Evolutionary conservation across 116 monocot species (phyloP).

Genomic region (Trichopus zeylanicus): DNA sequence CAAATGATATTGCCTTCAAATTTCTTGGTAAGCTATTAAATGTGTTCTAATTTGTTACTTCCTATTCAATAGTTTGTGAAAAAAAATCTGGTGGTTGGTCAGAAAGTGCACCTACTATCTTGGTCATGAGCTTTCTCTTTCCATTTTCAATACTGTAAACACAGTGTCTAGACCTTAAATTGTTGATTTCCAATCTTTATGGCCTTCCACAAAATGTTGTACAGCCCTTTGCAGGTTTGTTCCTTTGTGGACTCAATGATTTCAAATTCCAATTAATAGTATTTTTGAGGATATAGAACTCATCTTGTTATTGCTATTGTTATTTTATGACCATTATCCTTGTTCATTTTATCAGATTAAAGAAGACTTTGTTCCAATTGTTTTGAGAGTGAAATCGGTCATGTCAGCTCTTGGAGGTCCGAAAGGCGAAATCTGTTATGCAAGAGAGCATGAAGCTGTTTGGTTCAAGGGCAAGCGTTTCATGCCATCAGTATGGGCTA

Average conservation of each 20-base stretch:
- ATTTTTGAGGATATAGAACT: no score
- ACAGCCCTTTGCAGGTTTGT: not conserved
- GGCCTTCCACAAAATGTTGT: no score
- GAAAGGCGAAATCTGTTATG: constrained; percentile 88
- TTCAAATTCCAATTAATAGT: no score
- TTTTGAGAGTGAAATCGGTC: constrained; percentile 73
- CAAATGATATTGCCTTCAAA: no score
- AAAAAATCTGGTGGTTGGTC: not conserved
- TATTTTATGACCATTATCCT: not conserved
- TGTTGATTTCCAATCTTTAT: no score
- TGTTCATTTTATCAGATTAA: constrained; percentile 35
- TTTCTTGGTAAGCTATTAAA: no score
- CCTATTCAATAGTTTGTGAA: no score
- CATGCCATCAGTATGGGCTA: constrained; percentile 71
- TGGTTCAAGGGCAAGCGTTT: constrained; percentile 98
- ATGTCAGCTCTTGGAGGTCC: constrained; percentile 65
- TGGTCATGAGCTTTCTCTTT: no score
- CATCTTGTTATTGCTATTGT: not conserved
- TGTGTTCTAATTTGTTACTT: no score
- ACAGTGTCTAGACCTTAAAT: no score
- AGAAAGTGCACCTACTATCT: not conserved
- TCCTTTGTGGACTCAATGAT: not conserved
- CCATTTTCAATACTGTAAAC: no score
- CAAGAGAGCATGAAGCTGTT: constrained; percentile 87
- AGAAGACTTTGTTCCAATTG: constrained; percentile 81